Percentiles rank a stretch among this genome's conserved stretches.
These are phyloP conservation scores for Rhododendron ferrugineum DNA, from an alignment of 148 eudicot species.

Conservation along the genomic window DNA sequence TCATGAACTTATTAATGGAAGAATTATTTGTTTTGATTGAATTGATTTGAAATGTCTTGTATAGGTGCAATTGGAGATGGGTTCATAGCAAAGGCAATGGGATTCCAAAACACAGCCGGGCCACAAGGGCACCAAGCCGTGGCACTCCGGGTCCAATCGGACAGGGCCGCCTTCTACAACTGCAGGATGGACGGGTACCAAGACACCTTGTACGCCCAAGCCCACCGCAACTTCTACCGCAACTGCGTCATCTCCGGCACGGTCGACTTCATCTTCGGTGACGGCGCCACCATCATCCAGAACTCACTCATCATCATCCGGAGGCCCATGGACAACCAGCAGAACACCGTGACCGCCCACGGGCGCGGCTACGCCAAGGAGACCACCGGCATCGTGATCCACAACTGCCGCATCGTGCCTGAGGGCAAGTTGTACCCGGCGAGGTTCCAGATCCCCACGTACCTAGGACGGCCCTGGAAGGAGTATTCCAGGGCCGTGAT, in stretches of 20 bases:
- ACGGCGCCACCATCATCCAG: slow-evolving; percentile 38
- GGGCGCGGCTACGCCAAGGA: slow-evolving; percentile 35
- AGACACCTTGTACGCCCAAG: slow-evolving; percentile 43
- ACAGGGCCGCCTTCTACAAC: slow-evolving; percentile 46
- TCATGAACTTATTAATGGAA: neutral
- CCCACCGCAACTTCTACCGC: slow-evolving; percentile 46
- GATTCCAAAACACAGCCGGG: slow-evolving; percentile 60
- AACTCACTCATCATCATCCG: slow-evolving; percentile 46
- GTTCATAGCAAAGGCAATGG: slow-evolving; percentile 50
- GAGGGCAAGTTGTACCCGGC: slow-evolving; percentile 35
- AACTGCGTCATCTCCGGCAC: slow-evolving; percentile 57
- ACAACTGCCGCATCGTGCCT: slow-evolving; percentile 64
- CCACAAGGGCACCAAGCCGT: slow-evolving; percentile 65
- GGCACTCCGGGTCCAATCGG: slow-evolving; percentile 54
- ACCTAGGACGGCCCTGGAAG: slow-evolving; percentile 77
- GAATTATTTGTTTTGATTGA: neutral
- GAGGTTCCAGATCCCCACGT: slow-evolving; percentile 35
- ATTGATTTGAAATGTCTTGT: neutral
- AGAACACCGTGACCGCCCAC: slow-evolving; percentile 66
- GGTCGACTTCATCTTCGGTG: slow-evolving; percentile 54
- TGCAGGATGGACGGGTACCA: slow-evolving; percentile 58
- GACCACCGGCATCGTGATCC: slow-evolving; percentile 51
- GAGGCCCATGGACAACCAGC: slow-evolving; percentile 37
- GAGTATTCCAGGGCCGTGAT: slow-evolving; percentile 45
- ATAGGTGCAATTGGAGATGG: slow-evolving; percentile 54